phyloP scores from a whole-genome alignment of 225 moss, liverwort and hornwort genomes.

The Sphagnum contortum region DNA sequence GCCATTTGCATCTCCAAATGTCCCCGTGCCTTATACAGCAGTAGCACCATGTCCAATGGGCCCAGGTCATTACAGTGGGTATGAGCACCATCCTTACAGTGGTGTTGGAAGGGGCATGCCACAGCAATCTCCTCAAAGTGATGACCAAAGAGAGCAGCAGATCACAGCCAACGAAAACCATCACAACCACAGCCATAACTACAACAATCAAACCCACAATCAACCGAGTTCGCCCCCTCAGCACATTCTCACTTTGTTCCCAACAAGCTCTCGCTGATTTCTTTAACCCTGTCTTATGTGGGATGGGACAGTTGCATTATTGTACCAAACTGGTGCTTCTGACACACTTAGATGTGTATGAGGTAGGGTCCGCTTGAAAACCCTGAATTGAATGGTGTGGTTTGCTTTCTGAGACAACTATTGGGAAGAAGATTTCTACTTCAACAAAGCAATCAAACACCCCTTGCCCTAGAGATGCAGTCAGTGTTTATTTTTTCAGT shows the following conservation, averaged over 20 bases:
- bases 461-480: too few relatives aligned
- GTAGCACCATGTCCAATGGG: conserved; percentile 33
- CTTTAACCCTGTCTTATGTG: neutral
- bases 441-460: too few relatives aligned
- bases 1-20: conserved; percentile 41
- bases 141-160: conserved; percentile 65
- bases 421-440: too few relatives aligned
- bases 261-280: conserved; percentile 61
- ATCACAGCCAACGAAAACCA: conserved; percentile 35
- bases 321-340: too few relatives aligned
- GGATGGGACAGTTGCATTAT: neutral
- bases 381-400: too few relatives aligned
- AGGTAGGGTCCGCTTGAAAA: too few relatives aligned
- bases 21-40: conserved; percentile 49
- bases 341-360: too few relatives aligned
- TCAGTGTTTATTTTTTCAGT: too few relatives aligned
- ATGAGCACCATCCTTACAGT: conserved; percentile 60
- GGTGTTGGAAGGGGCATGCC: conserved; percentile 50
- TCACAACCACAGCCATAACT: conserved; percentile 16
- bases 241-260: conserved; percentile 82
- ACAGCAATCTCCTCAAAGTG: conserved; percentile 41
- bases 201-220: conserved; percentile 29
- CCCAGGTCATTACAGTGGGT: conserved; percentile 51
- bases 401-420: too few relatives aligned
- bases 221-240: conserved; percentile 65